Evolutionary conservation across 164 flowering plant genomes (phyloP).

Genomic region (Magnolia sinica): DNA sequence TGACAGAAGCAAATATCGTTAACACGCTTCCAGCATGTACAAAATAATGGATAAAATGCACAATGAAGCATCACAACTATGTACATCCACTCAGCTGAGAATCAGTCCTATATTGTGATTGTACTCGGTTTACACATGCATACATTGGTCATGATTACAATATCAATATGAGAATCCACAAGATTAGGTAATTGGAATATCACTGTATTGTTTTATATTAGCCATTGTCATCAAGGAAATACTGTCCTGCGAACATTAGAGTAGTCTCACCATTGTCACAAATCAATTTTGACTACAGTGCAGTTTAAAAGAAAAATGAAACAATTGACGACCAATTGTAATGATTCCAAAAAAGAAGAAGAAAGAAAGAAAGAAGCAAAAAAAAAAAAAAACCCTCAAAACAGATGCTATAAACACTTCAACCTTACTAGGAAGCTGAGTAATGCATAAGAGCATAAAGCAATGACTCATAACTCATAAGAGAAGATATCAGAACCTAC

Average conservation of each 20-base stretch:
- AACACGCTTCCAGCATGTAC: not conserved
- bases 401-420: not conserved
- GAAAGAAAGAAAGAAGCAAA: not conserved
- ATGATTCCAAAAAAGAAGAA: not conserved
- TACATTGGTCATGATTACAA: not conserved
- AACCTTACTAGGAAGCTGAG: not conserved
- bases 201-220: not conserved
- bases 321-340: not conserved
- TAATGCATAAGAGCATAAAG: not conserved
- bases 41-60: not conserved
- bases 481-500: slow-evolving; percentile 35
- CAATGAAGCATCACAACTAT: not conserved
- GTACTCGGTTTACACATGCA: not conserved
- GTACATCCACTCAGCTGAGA: not conserved
- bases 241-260: not conserved
- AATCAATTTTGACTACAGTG: not conserved
- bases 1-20: slow-evolving; percentile 9
- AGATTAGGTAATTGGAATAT: not conserved
- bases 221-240: not conserved
- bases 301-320: not conserved
- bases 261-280: not conserved
- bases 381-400: not conserved
- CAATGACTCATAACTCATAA: not conserved
- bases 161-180: not conserved
- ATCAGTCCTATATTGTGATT: not conserved